These are phyloP conservation scores for Aspergillus tubingensis DNA, from an alignment of 2,329 filamentous ascomycete species.

Conservation along the genomic window DNA sequence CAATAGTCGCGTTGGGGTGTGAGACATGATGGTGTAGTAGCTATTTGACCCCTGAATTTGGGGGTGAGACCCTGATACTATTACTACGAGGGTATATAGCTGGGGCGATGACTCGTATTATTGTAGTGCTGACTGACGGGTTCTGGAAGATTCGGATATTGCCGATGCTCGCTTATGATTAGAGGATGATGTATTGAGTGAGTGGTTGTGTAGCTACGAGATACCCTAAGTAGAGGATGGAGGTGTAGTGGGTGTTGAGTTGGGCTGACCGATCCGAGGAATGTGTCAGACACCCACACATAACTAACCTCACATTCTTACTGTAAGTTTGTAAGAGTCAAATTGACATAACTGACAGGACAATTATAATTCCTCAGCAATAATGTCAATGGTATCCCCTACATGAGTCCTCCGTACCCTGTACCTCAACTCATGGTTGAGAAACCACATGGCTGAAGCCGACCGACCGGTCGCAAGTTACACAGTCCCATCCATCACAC, in stretches of 20 bases:
- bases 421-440: too few relatives aligned
- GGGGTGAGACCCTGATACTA: neutral
- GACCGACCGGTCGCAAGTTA: too few relatives aligned
- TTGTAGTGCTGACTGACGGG: neutral
- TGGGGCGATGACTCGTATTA: neutral
- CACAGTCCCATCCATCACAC: too few relatives aligned
- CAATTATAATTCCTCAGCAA: too few relatives aligned
- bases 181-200: too few relatives aligned
- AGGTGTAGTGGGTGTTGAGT: neutral
- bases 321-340: too few relatives aligned
- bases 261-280: neutral
- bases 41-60: neutral
- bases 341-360: too few relatives aligned
- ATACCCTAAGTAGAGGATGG: too few relatives aligned
- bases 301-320: too few relatives aligned
- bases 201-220: neutral
- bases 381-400: too few relatives aligned
- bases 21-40: neutral
- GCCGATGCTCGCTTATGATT: neutral
- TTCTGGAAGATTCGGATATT: conserved; percentile 3
- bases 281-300: neutral
- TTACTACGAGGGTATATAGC: neutral
- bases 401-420: too few relatives aligned
- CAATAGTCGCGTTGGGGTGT: neutral
- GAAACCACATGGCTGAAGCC: too few relatives aligned